Conservation (phyloP, 2,329 filamentous ascomycete species). For the Aspergillus novofumigatus region DNA sequence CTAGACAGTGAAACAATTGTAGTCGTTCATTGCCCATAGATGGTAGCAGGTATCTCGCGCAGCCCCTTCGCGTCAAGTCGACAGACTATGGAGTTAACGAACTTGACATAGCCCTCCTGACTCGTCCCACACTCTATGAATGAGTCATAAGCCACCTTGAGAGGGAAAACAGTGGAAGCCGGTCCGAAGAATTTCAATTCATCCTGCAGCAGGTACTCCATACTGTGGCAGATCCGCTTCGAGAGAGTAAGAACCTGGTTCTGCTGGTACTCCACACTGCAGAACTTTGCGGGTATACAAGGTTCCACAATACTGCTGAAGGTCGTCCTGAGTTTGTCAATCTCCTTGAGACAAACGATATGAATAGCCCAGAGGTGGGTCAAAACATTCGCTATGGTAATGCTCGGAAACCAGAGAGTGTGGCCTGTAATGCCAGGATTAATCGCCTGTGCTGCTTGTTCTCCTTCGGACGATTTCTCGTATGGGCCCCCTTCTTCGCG, state of each 20-base stretch:
- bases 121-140: slow-evolving; percentile 1
- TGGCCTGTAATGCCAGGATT: background rate
- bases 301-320: background rate
- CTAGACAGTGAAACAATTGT: background rate
- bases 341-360: slow-evolving; percentile 32
- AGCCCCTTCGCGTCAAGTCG: background rate
- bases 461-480: background rate
- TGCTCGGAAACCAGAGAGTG: slow-evolving; percentile 29
- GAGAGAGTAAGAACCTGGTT: slow-evolving; percentile 13
- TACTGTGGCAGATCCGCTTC: slow-evolving; percentile 30
- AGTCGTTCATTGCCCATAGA: background rate
- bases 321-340: slow-evolving; percentile 14
- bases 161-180: slow-evolving; percentile 32
- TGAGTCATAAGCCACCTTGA: slow-evolving; percentile 14
- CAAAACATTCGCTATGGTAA: slow-evolving; percentile 36
- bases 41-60: background rate
- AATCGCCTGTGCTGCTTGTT: background rate
- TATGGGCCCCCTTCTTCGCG: background rate
- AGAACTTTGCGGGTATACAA: background rate
- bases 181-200: slow-evolving; percentile 40
- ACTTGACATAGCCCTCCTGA: background rate
- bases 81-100: background rate
- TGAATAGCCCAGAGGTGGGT: slow-evolving; percentile 39
- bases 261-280: background rate
- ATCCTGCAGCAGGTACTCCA: slow-evolving; percentile 37